Base-by-base conservation (phyloP, 768 basidiomycete species). In the Kwoniella bestiolae region DNA sequence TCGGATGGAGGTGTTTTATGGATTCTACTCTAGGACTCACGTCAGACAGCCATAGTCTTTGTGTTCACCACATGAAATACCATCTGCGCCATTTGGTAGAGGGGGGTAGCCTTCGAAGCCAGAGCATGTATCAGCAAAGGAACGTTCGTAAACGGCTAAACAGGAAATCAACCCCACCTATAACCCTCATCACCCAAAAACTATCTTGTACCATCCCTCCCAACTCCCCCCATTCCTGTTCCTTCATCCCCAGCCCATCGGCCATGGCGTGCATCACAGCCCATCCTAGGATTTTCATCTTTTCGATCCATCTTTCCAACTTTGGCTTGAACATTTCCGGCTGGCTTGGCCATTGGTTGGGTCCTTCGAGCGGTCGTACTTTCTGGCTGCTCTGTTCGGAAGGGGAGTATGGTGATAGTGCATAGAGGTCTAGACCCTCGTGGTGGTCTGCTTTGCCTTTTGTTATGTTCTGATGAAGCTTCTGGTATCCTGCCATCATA, bases 1-100 rank as follows among this genome's bases (percentile, higher is more conserved):
- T n/a, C n/a, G n/a, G n/a, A n/a, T n/a, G n/a, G n/a, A n/a, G n/a
- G n/a, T n/a, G n/a, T n/a, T n/a, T n/a, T n/a, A n/a, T n/a, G n/a
- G n/a, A n/a, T n/a, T n/a, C n/a, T n/a, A n/a, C 38, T 6, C 18
- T 41, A 16, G 18, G 38, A 41, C 86, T 74, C 80, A 91, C 88
- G 93, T 94, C 68, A 92, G 79, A 81, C 91, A 94, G 26, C 94
- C 94, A 72, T 95, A 96, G 78, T 95, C 93, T 62, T 89, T 92
- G 82, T 96, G 93, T 26, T 90, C 90, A 28, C 93, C 93, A 72
- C 93, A 95, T 16, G 91, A 92, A 76, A 90, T 86, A 2, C 93
- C 92, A 35, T 91, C 88, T 58, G 91, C 85, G 51, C 88, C 86
- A 31, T 86, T 83, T 0, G 92, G 91, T 23, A 96, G 85, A 1